phyloP scores from a whole-genome alignment of 208 protist genomes.

The Crithidia expoeki region DNA sequence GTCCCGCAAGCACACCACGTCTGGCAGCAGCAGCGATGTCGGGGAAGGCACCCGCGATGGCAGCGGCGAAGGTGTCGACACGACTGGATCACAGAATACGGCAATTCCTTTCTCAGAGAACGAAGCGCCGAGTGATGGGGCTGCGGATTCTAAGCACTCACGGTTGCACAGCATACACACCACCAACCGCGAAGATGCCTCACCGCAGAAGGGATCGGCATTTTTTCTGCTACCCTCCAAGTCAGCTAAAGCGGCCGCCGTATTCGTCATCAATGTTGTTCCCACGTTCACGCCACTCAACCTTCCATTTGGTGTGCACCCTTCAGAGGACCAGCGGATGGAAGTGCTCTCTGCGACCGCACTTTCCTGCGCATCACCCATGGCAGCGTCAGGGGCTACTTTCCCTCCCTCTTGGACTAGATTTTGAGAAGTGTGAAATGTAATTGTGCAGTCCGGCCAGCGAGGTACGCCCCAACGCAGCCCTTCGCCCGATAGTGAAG shows the following conservation, averaged over 20 bases:
- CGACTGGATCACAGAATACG: neutral
- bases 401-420: neutral
- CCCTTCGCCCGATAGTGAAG: neutral
- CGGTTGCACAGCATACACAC: neutral
- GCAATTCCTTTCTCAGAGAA: neutral
- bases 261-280: neutral
- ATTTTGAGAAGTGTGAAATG: neutral
- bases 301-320: no score
- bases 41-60: slow-evolving; percentile 6
- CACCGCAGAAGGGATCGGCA: neutral
- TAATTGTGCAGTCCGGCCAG: slow-evolving; percentile 16
- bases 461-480: slow-evolving; percentile 14
- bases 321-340: no score
- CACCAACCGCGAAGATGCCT: neutral
- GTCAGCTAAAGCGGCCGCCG: neutral
- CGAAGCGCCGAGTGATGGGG: neutral
- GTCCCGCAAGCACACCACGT: slow-evolving; percentile 2
- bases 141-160: neutral
- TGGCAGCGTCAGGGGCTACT: neutral
- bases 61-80: neutral
- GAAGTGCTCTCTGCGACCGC: no score
- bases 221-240: no score
- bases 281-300: no score
- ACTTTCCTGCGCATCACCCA: no score
- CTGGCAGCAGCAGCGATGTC: slow-evolving; percentile 17